Percentiles rank a stretch among this genome's conserved stretches.
These are phyloP conservation scores for Neurospora sp. DNA, from an alignment of 495 filamentous ascomycete species.

Conservation along the genomic window DNA sequence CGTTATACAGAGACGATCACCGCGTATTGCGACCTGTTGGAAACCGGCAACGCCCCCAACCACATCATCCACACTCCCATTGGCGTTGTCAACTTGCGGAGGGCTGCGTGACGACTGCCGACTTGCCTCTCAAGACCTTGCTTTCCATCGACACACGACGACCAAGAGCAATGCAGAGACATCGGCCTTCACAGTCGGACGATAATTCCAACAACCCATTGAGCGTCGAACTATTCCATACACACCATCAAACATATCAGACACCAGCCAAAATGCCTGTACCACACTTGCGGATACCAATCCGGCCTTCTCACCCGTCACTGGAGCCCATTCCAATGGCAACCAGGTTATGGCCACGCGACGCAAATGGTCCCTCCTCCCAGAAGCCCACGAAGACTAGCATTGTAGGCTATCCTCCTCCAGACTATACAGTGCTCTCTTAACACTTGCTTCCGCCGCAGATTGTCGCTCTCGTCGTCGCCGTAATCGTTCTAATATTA, in stretches of 20 bases:
- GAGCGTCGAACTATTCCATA: background rate
- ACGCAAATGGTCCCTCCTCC: background rate
- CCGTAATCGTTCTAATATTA: constrained; percentile 11
- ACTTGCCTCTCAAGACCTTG: background rate
- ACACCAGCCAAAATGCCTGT: constrained; percentile 6
- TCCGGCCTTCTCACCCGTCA: constrained; percentile 2
- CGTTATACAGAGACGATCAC: background rate
- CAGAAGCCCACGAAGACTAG: constrained; percentile 7
- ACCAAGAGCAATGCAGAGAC: constrained; percentile 12
- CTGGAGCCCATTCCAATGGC: background rate
- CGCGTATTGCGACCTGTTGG: background rate
- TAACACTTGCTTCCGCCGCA: constrained; percentile 1
- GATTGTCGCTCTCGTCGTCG: constrained; percentile 15
- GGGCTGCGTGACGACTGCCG: constrained; percentile 4
- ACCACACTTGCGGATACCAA: constrained; percentile 8
- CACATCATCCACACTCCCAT: background rate
- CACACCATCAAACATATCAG: background rate
- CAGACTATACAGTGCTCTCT: background rate
- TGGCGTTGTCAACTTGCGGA: background rate
- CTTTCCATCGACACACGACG: background rate
- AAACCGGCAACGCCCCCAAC: background rate
- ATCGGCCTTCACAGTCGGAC: constrained; percentile 10
- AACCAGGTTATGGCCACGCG: constrained; percentile 5
- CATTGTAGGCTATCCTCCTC: background rate
- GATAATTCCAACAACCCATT: background rate